Percentiles rank a stretch among this genome's conserved stretches.
phyloP scores from a whole-genome alignment of 2,329 filamentous ascomycete species.

The Fusarium incarnatum region DNA sequence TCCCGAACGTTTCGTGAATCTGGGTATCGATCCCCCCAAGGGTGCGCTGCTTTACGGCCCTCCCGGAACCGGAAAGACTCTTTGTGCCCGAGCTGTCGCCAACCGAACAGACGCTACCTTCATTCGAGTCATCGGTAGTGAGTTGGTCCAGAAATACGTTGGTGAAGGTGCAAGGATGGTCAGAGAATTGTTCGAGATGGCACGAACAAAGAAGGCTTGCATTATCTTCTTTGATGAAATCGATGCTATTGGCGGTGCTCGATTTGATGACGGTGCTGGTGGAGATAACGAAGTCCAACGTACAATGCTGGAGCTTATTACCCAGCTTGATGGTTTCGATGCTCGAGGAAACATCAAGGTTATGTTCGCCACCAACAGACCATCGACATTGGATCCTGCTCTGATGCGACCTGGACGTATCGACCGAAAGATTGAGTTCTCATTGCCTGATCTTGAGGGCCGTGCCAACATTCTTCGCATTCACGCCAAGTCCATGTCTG shows the following conservation, averaged over 20 bases:
- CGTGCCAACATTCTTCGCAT: conserved; percentile 98
- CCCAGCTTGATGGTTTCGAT: conserved; percentile 96
- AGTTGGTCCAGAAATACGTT: conserved; percentile 98
- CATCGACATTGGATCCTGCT: conserved; percentile 94
- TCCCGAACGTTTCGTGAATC: conserved; percentile 95
- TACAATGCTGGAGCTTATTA: conserved; percentile 98
- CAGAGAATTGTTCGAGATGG: conserved; percentile 98
- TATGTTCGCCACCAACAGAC: conserved; percentile 98
- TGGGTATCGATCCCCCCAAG: conserved; percentile 99
- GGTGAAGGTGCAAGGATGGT: conserved; percentile 99
- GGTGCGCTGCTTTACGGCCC: conserved; percentile 96
- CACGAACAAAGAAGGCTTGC: conserved; percentile 98
- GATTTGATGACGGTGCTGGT: conserved; percentile 95
- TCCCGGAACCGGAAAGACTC: conserved; percentile 98
- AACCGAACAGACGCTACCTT: conserved; percentile 99
- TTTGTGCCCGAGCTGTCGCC: conserved; percentile 95
- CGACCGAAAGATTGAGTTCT: conserved; percentile 99
- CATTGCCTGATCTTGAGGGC: conserved; percentile 94
- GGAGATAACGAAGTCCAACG: conserved; percentile 98
- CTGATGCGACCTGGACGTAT: conserved; percentile 98
- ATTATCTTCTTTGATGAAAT: conserved; percentile 99
- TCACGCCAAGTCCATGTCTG: conserved; percentile 99
- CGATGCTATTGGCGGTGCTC: conserved; percentile 93
- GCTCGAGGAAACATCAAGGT: conserved; percentile 98
- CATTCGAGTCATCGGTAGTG: conserved; percentile 97